phyloP scores from a whole-genome alignment of 2,329 filamentous ascomycete species.

The Calonectria pteridis region DNA sequence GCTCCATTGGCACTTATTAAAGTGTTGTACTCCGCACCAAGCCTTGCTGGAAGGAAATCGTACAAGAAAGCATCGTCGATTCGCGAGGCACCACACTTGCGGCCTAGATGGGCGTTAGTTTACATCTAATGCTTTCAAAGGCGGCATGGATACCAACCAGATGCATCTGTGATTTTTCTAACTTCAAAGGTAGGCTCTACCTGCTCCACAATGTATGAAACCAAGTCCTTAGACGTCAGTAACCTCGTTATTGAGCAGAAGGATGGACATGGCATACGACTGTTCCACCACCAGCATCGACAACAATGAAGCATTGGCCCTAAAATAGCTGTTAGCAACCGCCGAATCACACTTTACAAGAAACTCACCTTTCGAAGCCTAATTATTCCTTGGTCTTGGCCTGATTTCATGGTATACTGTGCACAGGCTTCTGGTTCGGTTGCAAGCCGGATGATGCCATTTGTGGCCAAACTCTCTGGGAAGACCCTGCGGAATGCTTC shows the following conservation, averaged over 20 bases:
- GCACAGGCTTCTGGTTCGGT: conserved; percentile 32
- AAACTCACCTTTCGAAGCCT: conserved; percentile 14
- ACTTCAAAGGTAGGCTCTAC: conserved; percentile 18
- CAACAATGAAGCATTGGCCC: conserved; percentile 30
- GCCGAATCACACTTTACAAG: too few relatives aligned
- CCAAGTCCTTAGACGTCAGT: conserved; percentile 17
- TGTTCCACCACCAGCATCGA: conserved; percentile 33
- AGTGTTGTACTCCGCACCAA: conserved; percentile 4
- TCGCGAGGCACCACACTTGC: conserved; percentile 13
- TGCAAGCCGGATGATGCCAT: conserved; percentile 6
- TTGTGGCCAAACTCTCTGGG: neutral
- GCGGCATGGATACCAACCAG: neutral
- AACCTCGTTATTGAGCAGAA: neutral
- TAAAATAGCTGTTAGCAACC: neutral
- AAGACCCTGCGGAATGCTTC: conserved; percentile 22
- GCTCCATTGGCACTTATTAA: neutral
- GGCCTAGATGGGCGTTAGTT: neutral
- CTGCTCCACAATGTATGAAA: conserved; percentile 23
- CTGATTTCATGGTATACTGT: conserved; percentile 24
- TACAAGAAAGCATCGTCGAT: conserved; percentile 28
- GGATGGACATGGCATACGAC: conserved; percentile 18
- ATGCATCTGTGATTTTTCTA: conserved; percentile 10
- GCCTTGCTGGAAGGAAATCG: conserved; percentile 20
- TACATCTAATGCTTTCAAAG: accelerated
- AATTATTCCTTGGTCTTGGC: neutral